Evolutionary conservation across 1,139 yeast species (phyloP).

Genomic region (Geotrichum bryndzae): DNA sequence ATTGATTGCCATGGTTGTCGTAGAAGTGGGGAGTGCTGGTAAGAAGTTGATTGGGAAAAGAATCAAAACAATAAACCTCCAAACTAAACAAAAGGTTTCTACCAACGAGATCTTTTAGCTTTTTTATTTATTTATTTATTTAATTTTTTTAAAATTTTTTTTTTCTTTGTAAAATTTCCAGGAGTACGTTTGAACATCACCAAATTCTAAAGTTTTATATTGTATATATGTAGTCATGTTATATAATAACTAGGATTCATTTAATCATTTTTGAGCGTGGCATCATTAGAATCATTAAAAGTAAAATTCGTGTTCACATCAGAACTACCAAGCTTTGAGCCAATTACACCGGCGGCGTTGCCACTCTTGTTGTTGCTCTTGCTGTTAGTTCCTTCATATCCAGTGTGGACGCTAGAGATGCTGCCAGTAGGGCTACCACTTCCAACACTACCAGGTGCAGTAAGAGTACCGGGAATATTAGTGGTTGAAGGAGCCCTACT

Average conservation of each 20-base stretch:
- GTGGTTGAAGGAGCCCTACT: slow-evolving; percentile 18
- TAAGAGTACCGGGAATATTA: slow-evolving; percentile 14
- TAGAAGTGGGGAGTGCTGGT: not conserved
- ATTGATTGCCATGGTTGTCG: not conserved
- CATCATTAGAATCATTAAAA: slow-evolving; percentile 21
- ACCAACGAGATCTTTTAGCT: no score
- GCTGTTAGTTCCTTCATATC: slow-evolving; percentile 12
- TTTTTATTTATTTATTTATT: no score
- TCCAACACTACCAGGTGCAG: slow-evolving; percentile 18
- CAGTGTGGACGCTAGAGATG: slow-evolving; percentile 18
- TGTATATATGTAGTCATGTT: slow-evolving; percentile 4
- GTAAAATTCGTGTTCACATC: slow-evolving; percentile 19
- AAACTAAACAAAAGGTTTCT: not conserved
- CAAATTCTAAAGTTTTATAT: not conserved
- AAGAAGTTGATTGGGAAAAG: not conserved
- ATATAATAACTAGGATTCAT: slow-evolving; percentile 8
- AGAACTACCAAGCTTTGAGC: slow-evolving; percentile 18
- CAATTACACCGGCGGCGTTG: slow-evolving; percentile 18
- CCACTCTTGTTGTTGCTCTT: slow-evolving; percentile 2
- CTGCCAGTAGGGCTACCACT: slow-evolving; percentile 19
- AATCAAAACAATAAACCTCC: not conserved
- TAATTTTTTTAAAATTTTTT: not conserved
- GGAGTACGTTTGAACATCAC: not conserved
- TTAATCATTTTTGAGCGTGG: slow-evolving; percentile 20
- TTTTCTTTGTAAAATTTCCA: not conserved